A percentile compares a stretch with the other conserved stretches of the same genome.
Conservation (phyloP, 371 early-diverging fungal species). For the Mortierella sp. region DNA sequence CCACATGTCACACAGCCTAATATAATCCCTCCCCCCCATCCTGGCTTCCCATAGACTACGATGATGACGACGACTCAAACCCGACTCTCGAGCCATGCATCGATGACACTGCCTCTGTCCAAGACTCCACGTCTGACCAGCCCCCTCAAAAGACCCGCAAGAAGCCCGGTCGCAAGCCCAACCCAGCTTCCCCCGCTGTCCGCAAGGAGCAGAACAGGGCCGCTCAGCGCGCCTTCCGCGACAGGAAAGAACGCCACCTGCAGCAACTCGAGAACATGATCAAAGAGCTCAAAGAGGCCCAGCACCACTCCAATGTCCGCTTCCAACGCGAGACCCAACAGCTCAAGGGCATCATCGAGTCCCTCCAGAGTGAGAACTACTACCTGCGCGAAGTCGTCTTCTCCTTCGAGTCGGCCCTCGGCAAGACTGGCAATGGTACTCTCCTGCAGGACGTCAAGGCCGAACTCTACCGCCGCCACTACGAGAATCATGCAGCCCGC, state of each 20-base stretch:
- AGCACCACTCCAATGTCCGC: constrained; percentile 43
- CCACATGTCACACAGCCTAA: too few relatives aligned
- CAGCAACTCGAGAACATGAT: constrained; percentile 71
- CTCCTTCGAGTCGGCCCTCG: constrained; percentile 59
- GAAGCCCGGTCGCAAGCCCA: constrained; percentile 86
- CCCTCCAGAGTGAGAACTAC: constrained; percentile 66
- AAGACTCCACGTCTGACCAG: too few relatives aligned
- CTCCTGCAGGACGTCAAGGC: constrained; percentile 47
- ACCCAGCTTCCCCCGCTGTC: constrained; percentile 70
- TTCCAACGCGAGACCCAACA: constrained; percentile 59
- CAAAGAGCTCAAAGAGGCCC: constrained; percentile 66
- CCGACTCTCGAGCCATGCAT: too few relatives aligned
- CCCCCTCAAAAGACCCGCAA: constrained; percentile 53
- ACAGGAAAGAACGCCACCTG: constrained; percentile 80
- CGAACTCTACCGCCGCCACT: constrained; percentile 46
- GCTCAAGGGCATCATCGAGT: constrained; percentile 59
- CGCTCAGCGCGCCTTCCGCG: constrained; percentile 82
- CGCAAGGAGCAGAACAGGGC: constrained; percentile 85
- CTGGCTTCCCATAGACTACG: too few relatives aligned
- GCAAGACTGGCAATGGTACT: constrained; percentile 25
- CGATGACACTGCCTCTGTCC: too few relatives aligned
- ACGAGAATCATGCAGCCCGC: constrained; percentile 35
- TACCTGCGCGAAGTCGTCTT: constrained; percentile 64
- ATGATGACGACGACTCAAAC: too few relatives aligned
- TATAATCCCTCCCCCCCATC: too few relatives aligned